phyloP scores from a whole-genome alignment of 163 green algal species.

The Smithsoniella earleae region DNA sequence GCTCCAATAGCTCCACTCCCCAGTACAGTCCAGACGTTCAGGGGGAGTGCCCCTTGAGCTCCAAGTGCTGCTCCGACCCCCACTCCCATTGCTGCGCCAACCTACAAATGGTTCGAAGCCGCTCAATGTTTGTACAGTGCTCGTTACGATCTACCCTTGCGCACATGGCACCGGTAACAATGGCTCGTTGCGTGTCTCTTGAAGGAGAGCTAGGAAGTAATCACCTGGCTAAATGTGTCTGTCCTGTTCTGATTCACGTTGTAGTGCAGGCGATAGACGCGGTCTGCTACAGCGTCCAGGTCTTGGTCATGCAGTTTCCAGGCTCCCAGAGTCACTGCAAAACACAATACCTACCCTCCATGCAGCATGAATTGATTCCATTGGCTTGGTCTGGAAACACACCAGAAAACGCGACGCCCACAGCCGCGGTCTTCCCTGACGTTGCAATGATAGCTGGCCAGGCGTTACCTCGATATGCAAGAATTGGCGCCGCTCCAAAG shows the following conservation, averaged over 20 bases:
- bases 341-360: too few species aligned
- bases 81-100: neutral
- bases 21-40: neutral
- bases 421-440: conserved; percentile 12
- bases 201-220: neutral
- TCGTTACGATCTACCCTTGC: neutral
- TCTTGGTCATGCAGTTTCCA: conserved; percentile 35
- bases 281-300: conserved; percentile 41
- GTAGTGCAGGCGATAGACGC: conserved; percentile 52
- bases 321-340: too few species aligned
- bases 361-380: conserved; percentile 28
- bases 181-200: neutral
- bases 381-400: neutral
- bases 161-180: neutral
- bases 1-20: neutral
- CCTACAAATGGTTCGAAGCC: neutral
- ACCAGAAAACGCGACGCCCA: conserved; percentile 34
- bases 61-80: neutral
- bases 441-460: conserved; percentile 4
- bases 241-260: conserved; percentile 45
- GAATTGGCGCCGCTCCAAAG: conserved; percentile 30
- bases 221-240: conserved; percentile 37
- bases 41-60: neutral
- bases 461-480: conserved; percentile 28
- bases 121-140: neutral